A percentile compares a stretch with the other conserved stretches of the same genome.
These are phyloP conservation scores for Scheffersomyces amazonensis DNA, from an alignment of 805 yeast species.

Conservation along the genomic window DNA sequence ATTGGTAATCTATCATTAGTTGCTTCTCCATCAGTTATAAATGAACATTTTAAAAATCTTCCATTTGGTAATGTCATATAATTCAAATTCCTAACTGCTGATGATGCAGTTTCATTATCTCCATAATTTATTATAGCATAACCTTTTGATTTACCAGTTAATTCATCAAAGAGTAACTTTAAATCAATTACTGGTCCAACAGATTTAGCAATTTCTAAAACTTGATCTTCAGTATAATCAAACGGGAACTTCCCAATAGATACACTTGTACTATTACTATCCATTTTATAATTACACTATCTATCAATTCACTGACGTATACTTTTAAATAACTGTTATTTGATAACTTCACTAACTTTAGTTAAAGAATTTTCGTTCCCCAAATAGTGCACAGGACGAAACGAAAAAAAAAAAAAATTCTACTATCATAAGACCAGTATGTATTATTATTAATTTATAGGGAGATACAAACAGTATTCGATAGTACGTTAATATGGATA, in stretches of 20 bases:
- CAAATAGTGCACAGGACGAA: too few relatives aligned
- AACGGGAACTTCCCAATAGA: conserved; percentile 88
- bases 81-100: conserved; percentile 86
- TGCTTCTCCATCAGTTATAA: conserved; percentile 14
- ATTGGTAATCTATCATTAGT: conserved; percentile 31
- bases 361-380: too few relatives aligned
- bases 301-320: too few relatives aligned
- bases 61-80: conserved; percentile 54
- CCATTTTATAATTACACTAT: too few relatives aligned
- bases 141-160: conserved; percentile 89
- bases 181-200: conserved; percentile 84
- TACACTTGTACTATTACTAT: conserved; percentile 31
- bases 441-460: too few relatives aligned
- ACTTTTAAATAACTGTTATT: too few relatives aligned
- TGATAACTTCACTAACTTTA: too few relatives aligned
- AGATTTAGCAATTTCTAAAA: conserved; percentile 77
- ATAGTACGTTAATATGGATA: conserved; percentile 49
- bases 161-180: conserved; percentile 78
- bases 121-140: conserved; percentile 83
- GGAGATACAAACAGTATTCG: too few relatives aligned
- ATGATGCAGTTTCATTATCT: conserved; percentile 81
- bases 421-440: not conserved
- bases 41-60: conserved; percentile 68
- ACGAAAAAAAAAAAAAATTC: not conserved
- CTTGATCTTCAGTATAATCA: conserved; percentile 91